phyloP scores from a whole-genome alignment of 306 rosid species.

The Canavalia gladiata region DNA sequence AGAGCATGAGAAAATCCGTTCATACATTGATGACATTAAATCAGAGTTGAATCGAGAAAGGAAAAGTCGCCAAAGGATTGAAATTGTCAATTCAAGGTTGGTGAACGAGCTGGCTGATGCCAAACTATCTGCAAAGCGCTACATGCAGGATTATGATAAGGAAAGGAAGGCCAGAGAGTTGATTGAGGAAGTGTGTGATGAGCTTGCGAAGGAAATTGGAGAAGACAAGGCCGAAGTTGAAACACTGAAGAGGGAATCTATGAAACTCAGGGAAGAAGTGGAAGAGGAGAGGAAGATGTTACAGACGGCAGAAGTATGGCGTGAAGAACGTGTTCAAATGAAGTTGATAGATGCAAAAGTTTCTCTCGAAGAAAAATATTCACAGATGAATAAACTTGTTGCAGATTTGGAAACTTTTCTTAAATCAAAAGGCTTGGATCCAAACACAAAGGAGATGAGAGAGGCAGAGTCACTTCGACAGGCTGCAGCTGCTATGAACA shows the following conservation, averaged over 20 bases:
- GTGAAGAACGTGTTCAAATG: conserved; percentile 99
- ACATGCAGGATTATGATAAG: conserved; percentile 84
- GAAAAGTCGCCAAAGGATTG: conserved; percentile 86
- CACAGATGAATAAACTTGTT: conserved; percentile 91
- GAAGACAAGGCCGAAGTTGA: conserved; percentile 93
- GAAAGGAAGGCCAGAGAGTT: conserved; percentile 84
- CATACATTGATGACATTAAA: conserved; percentile 78
- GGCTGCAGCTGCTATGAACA: conserved; percentile 79
- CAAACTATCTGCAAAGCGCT: conserved; percentile 76
- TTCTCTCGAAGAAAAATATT: conserved; percentile 89
- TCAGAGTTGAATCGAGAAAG: conserved; percentile 81
- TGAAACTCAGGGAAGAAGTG: conserved; percentile 80
- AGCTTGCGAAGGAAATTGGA: conserved; percentile 96
- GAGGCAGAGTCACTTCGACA: conserved; percentile 71
- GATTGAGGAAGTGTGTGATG: conserved; percentile 93
- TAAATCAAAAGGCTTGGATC: conserved; percentile 50
- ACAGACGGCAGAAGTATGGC: conserved; percentile 99
- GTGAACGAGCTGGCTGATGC: conserved; percentile 90
- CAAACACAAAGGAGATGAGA: conserved; percentile 70
- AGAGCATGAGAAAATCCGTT: conserved; percentile 95
- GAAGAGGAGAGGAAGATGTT: conserved; percentile 92
- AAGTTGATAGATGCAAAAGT: conserved; percentile 94
- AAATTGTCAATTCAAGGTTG: conserved; percentile 82
- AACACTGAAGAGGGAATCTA: conserved; percentile 81
- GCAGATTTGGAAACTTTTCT: conserved; percentile 71